Percentiles rank a stretch among this genome's conserved stretches.
These are phyloP conservation scores for Trypanosoma lewisi DNA, from an alignment of 208 protist genomes.

Conservation along the genomic window DNA sequence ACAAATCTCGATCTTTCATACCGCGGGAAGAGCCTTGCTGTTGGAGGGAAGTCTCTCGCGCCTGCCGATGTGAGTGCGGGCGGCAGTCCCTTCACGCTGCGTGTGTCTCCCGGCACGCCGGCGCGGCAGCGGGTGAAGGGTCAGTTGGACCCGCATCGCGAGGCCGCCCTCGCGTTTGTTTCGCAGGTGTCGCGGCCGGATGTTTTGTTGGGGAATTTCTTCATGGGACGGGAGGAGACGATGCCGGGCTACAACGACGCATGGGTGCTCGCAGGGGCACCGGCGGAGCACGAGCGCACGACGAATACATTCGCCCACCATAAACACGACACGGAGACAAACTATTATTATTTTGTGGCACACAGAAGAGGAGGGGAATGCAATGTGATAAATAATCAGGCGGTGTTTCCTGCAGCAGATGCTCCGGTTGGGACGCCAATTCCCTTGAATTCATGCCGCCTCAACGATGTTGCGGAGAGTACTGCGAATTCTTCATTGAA, in stretches of 20 bases:
- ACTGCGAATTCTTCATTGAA: neutral
- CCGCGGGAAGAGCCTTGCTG: constrained; percentile 71
- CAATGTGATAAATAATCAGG: neutral
- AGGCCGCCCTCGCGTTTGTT: constrained; percentile 54
- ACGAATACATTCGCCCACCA: constrained; percentile 67
- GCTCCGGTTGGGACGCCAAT: constrained; percentile 42
- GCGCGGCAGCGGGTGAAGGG: constrained; percentile 18
- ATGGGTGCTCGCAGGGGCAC: constrained; percentile 63
- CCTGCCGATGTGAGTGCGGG: constrained; percentile 51
- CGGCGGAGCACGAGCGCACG: constrained; percentile 59
- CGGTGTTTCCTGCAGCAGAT: constrained; percentile 1
- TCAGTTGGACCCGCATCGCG: constrained; percentile 60
- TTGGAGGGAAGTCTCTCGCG: constrained; percentile 32
- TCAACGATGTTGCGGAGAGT: neutral
- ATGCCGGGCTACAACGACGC: constrained; percentile 63
- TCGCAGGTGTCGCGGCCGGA: constrained; percentile 53
- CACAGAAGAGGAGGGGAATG: too few species aligned
- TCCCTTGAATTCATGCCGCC: constrained; percentile 28
- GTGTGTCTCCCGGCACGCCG: neutral
- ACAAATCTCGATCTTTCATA: constrained; percentile 77
- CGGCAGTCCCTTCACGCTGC: constrained; percentile 68
- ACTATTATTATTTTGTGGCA: constrained; percentile 74
- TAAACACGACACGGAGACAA: constrained; percentile 42
- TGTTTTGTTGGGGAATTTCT: constrained; percentile 66
- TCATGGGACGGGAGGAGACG: constrained; percentile 43